phyloP scores from a whole-genome alignment of 768 basidiomycete genomes.

The Lepiota brunneoincarnata region DNA sequence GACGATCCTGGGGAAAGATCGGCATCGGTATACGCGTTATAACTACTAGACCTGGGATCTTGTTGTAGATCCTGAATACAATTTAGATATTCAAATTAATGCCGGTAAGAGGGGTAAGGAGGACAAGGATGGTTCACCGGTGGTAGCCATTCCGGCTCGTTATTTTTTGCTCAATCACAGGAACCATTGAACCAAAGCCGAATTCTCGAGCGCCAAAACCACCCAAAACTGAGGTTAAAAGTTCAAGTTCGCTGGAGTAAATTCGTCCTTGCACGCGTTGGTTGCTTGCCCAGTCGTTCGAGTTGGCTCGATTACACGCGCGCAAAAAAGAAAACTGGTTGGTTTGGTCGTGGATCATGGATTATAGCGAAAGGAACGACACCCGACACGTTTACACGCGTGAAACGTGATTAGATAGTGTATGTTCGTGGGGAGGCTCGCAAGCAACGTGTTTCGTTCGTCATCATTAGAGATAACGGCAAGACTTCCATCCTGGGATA shows the following conservation, averaged over 20 bases:
- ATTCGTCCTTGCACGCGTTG: background rate
- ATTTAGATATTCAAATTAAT: background rate
- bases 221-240: background rate
- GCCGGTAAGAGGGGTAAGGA: background rate
- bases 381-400: background rate
- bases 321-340: slow-evolving; percentile 4
- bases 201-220: background rate
- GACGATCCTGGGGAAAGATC: slow-evolving; percentile 5
- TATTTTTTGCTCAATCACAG: background rate
- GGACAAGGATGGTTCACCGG: background rate
- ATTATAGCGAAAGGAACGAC: slow-evolving; percentile 2
- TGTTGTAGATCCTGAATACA: background rate
- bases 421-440: slow-evolving; percentile 12
- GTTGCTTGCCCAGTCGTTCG: background rate
- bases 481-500: background rate
- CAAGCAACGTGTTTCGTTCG: slow-evolving; percentile 9
- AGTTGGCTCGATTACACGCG: slow-evolving; percentile 8
- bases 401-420: slow-evolving; percentile 5
- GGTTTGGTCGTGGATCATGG: slow-evolving; percentile 3
- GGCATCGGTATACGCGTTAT: background rate
- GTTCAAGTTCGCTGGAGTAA: background rate
- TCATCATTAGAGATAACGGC: background rate
- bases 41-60: background rate
- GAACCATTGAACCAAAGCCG: slow-evolving; percentile 1
- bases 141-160: background rate